Conservation (phyloP, 169 alveolate species). For the Eimeria necatrix region DNA sequence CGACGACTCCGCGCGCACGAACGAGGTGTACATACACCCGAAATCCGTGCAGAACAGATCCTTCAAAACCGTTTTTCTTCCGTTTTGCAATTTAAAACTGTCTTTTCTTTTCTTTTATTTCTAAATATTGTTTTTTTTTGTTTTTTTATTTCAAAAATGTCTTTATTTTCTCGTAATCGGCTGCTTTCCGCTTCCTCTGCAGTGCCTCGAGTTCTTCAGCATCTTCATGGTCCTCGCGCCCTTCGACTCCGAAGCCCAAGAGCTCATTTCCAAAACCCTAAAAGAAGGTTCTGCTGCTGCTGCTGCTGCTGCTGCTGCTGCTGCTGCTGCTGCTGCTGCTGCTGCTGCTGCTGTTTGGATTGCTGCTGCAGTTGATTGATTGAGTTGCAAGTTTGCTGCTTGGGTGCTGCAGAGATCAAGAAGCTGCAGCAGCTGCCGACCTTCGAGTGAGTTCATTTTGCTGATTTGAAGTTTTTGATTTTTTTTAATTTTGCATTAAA, state of each 20-base stretch:
- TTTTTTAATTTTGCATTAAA: neutral
- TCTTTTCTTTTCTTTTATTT: neutral
- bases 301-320: neutral
- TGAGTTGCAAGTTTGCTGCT: neutral
- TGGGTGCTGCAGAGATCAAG: conserved; percentile 23
- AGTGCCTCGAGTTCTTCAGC: conserved; percentile 75
- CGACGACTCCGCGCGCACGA: conserved; percentile 32
- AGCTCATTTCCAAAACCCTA: conserved; percentile 24
- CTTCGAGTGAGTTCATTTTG: conserved; percentile 2
- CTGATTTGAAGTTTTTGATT: neutral
- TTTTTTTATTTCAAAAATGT: neutral
- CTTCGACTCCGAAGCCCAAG: conserved; percentile 55
- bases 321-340: neutral
- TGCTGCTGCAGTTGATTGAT: neutral
- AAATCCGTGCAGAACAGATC: neutral
- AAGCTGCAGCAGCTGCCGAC: conserved; percentile 54
- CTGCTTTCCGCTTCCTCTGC: neutral
- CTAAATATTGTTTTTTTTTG: neutral
- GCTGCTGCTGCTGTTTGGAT: neutral
- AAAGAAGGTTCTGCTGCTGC: conserved; percentile 7
- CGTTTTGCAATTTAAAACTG: too few species aligned
- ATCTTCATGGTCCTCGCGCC: conserved; percentile 81
- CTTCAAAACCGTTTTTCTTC: too few species aligned
- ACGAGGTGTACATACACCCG: conserved; percentile 24
- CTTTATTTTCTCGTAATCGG: too few species aligned